Evolutionary conservation across 495 filamentous ascomycete genomes (phyloP).

Genomic region (Trichoderma virens): DNA sequence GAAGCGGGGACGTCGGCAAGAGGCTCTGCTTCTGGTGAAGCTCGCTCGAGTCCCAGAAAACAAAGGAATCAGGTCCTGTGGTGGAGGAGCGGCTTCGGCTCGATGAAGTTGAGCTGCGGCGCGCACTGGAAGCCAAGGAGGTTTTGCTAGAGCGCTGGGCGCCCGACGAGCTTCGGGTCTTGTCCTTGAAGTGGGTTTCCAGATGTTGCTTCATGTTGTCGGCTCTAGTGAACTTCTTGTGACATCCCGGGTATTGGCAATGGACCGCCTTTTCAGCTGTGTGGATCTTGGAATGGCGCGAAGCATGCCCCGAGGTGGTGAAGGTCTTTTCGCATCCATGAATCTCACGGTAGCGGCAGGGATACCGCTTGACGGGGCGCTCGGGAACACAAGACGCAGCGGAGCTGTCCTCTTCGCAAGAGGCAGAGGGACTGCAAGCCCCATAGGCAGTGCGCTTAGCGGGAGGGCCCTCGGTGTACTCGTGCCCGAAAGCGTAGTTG

Average conservation of each 20-base stretch:
- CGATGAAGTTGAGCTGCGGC: slow-evolving; percentile 20
- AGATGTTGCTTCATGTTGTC: slow-evolving; percentile 99
- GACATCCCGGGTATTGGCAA: slow-evolving; percentile 68
- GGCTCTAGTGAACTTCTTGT: slow-evolving; percentile 90
- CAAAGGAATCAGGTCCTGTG: slow-evolving; percentile 4
- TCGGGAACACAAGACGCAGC: slow-evolving; percentile 24
- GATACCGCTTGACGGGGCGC: slow-evolving; percentile 50
- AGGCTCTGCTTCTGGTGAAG: slow-evolving; percentile 20
- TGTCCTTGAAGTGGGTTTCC: slow-evolving; percentile 68
- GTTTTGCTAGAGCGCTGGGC: slow-evolving; percentile 10
- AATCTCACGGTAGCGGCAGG: slow-evolving; percentile 55
- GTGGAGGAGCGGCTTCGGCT: slow-evolving; percentile 9
- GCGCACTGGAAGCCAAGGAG: slow-evolving; percentile 12
- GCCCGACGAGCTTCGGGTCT: slow-evolving; percentile 28
- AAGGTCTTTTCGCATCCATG: slow-evolving; percentile 76
- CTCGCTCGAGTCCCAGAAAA: slow-evolving; percentile 15
- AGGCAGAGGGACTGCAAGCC: slow-evolving; percentile 26
- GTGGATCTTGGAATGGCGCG: slow-evolving; percentile 94
- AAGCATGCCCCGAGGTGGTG: slow-evolving; percentile 92
- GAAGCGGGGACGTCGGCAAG: slow-evolving; percentile 10
- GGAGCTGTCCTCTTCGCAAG: slow-evolving; percentile 35
- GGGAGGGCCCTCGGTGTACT: slow-evolving; percentile 29
- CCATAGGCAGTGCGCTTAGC: slow-evolving; percentile 24
- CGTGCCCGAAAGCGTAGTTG: slow-evolving; percentile 15
- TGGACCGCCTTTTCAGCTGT: slow-evolving; percentile 90